Evolutionary conservation across 768 basidiomycete genomes (phyloP), one percentile per base, ranked within the genome.

Genomic region (Mycena filopes): DNA sequence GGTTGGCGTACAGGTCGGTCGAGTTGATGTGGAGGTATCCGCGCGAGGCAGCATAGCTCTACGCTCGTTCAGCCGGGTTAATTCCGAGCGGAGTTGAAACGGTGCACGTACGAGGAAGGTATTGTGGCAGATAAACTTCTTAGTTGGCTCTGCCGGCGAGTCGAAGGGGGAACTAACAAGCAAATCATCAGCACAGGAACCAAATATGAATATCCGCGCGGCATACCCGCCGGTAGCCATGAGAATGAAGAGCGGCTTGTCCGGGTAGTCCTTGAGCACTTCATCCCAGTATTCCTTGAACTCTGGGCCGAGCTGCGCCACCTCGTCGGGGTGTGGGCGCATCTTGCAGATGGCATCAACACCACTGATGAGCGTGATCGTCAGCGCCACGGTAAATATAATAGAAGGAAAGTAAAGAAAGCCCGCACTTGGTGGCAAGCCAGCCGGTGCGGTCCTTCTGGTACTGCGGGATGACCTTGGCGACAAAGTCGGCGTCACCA

Each of bases 321-420:
- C 50, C 45, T 77, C 73, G 0, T 69, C 60, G 2, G 65, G 43
- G 4, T 55, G 64, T 2, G 74, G 75, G 16, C 76, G 72, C 16
- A 76, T 21, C 53, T 76, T 77, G 46, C 71, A 55, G 8, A 50
- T 28, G 2, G 58, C 72, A 20, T 72, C 75, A 3, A 51, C 23
- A 20, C 55, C 60, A 40, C 70, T 71, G 55, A 43, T 41, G 20
- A 60, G n/a, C 4, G 16, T 9, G n/a, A 7, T 23, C 18, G 12
- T 36, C n/a, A 6, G 33, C 33, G 12, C 36, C 36, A 36, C 11
- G 36, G 36, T 36, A 15, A 36, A 15, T 36, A 36, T 5, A 36
- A 12, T 33, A 7, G 33, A 13, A 38, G 8, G 28, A 50, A 21
- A 4, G 9, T 5, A 51, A 45, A 8, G 40, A 45, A 8, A 40